Evolutionary conservation across 371 early-diverging fungal genomes (phyloP), one percentile per base, ranked within the genome.

Genomic region (Actinomortierella ambigua): DNA sequence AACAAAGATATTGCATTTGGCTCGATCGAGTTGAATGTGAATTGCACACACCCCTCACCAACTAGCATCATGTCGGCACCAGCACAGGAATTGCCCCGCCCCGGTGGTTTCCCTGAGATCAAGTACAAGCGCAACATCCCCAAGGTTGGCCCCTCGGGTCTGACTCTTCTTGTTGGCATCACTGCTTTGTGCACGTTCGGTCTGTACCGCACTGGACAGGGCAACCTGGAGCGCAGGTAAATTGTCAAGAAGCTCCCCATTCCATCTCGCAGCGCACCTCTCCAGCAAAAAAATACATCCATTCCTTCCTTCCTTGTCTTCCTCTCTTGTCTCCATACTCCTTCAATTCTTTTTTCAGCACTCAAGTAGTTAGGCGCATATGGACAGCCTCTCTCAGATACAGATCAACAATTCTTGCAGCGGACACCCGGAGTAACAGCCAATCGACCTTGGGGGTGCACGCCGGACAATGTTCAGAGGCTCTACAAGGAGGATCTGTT

Each of bases 121-220:
- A 80, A 83, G 60, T 97, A 94, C 84, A 83, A 90, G 75, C 93
- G 98, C 28, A 88, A 91, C 63, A 75, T 96, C 39, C 98, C 98
- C 34, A 88, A 88, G 68, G 83, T 91, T 41, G 98, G 98, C 5
- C 94, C 93, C 41, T 89, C 91, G 49, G 93, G 95, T 43, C 52
- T 82, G 11, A 85, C 77, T 40, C 65, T 87, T 46, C 70, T 88
- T 59, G 77, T 81, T 39, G 83, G 85, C 56, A 57, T 88, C 44
- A 69, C 81, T 50, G 80, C 83, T 11, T 53, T 86, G 67, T 81
- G 77, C 62, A 64, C 81, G 34, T 80, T 76, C 60, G 85, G 87
- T 61, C 82, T 85, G 56, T 87, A 86, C 75, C 77, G 76, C 68
- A 78, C 86, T 27, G 82, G 75, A 17, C 80, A 90, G 81, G 85